Percentiles rank a stretch among this genome's conserved stretches.
phyloP scores from a whole-genome alignment of 345 rosid species.

The Pseudoturritis turrita region DNA sequence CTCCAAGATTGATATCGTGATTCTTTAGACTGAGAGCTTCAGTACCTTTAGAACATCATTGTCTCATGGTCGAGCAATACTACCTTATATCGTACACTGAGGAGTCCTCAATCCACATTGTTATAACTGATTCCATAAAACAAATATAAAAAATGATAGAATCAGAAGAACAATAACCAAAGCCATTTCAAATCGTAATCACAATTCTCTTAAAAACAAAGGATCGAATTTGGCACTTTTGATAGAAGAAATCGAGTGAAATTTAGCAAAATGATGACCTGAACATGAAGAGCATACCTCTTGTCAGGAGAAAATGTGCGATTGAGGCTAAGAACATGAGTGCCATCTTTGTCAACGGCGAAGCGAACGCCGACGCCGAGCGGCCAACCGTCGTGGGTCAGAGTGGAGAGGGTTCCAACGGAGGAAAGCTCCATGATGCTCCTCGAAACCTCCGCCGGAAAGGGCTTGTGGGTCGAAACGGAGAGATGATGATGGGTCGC shows the following conservation, averaged over 20 bases:
- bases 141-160: neutral
- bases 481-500: conserved; percentile 23
- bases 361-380: conserved; percentile 72
- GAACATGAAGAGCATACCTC: conserved; percentile 87
- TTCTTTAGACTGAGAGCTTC: too few relatives aligned
- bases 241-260: too few relatives aligned
- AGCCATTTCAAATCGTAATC: neutral
- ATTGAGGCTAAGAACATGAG: conserved; percentile 64
- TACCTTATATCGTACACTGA: conserved; percentile 87
- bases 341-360: conserved; percentile 78
- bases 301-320: conserved; percentile 41
- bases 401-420: conserved; percentile 67
- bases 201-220: neutral
- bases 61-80: conserved; percentile 60
- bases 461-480: conserved; percentile 45
- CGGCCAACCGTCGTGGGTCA: conserved; percentile 65
- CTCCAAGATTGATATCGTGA: neutral
- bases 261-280: conserved; percentile 32
- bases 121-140: conserved; percentile 49
- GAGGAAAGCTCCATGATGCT: conserved; percentile 82
- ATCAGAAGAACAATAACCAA: neutral
- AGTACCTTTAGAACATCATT: conserved; percentile 44
- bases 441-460: conserved; percentile 83
- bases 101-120: conserved; percentile 84
- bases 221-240: neutral